Evolutionary conservation across 768 basidiomycete genomes (phyloP), one percentile per base, ranked within the genome.

Genomic region (Leccinum longicurvipes): DNA sequence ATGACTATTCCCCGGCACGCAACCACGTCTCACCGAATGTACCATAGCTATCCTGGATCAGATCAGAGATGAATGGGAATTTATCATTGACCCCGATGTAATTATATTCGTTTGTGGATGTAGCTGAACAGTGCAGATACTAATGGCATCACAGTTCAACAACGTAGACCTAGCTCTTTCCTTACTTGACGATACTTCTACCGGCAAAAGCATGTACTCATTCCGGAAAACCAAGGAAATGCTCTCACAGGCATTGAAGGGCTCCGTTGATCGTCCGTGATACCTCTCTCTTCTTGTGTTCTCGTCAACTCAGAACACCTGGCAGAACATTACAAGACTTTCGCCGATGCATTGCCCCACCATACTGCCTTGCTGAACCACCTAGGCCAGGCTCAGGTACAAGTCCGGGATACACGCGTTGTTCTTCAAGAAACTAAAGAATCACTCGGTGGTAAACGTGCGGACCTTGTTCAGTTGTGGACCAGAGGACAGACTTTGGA

Each of bases 161-260:
- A 89, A 89, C 47, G 95, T 97, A 31, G 89, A 95, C 65, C 79
- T 98, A 34, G 95, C 97, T 4, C 80, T 99, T 15, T 87, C 93
- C 63, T 79, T 99, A 3, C 76, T 99, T 24, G 91, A 94, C 60
- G 80, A 86, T 41, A 82, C 84, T 2, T 85, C 87, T 11, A 72
- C 77, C 1, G 88, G 87, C 3, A 89, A 87, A 67, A 83, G 86
- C 61, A 84, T 92, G 65, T 76, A 82, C 7, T 89, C 91, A 1
- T 96, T 96, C 68, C 79, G 82, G 28, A 73, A 78, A 42, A 89
- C 90, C 4, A 93, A 92, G 71, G 73, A 79, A 8, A 82, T 88
- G 79, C 77, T 96, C 17, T 89, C 90, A 27, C 81, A 79, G 53
- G 89, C 91, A 17, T 74, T 96, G 27, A 89, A 90, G 69, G 89